phyloP scores from a whole-genome alignment of 2,329 filamentous ascomycete genomes.

The Sphaerulina vaccinii region DNA sequence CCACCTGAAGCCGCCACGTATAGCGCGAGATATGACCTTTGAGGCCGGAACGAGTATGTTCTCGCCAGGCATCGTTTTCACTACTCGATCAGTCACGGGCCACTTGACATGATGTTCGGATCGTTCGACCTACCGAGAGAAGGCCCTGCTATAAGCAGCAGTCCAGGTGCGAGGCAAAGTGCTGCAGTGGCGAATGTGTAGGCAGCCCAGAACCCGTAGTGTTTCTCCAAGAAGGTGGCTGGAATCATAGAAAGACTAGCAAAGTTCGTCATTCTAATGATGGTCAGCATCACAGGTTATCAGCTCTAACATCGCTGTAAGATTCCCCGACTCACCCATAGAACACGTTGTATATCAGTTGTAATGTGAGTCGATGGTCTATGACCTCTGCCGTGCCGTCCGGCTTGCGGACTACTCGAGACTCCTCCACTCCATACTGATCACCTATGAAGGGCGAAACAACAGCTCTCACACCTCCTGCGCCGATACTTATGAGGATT shows the following conservation, averaged over 20 bases:
- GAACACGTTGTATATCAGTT: constrained; percentile 19
- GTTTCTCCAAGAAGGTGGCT: constrained; percentile 12
- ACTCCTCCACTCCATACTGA: background rate
- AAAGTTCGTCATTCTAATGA: constrained; percentile 13
- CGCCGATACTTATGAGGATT: constrained; percentile 11
- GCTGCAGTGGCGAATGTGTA: constrained; percentile 11
- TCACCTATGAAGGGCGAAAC: constrained; percentile 12
- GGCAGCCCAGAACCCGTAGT: constrained; percentile 15
- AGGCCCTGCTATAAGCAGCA: too few relatives aligned
- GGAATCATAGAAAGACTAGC: constrained; percentile 15
- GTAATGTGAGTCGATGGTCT: constrained; percentile 16
- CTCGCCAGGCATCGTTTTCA: constrained; percentile 10
- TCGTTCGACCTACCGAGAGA: background rate
- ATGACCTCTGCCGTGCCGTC: background rate
- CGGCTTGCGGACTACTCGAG: background rate
- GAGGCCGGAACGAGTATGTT: constrained; percentile 13
- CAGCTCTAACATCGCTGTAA: background rate
- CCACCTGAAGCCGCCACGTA: constrained; percentile 10
- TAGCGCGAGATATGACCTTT: constrained; percentile 9
- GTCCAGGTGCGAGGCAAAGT: background rate
- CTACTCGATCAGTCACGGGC: background rate
- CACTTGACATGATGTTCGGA: background rate
- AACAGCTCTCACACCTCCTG: constrained; percentile 11
- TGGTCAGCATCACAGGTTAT: too few relatives aligned
- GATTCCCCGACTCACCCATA: constrained; percentile 8